phyloP scores from a whole-genome alignment of 495 filamentous ascomycete genomes.

The Aspergillus indologenus region DNA sequence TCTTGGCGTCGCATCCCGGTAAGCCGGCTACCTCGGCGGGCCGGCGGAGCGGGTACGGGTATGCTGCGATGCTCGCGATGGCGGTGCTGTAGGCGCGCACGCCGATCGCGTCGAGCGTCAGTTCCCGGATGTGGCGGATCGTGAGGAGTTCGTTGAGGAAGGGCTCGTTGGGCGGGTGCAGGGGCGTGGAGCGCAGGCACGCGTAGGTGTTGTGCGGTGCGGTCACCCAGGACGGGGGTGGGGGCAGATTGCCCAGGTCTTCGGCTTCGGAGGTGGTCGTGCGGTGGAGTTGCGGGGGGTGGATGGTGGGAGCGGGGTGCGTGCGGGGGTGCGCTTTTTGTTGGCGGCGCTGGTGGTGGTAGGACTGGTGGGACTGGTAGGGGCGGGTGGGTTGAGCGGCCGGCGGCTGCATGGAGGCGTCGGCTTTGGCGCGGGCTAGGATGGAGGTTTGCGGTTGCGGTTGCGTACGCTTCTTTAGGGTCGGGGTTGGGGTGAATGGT shows the following conservation, averaged over 20 bases:
- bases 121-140: conserved; percentile 65
- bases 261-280: conserved; percentile 75
- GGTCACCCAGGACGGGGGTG: conserved; percentile 69
- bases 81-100: conserved; percentile 84
- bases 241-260: conserved; percentile 44
- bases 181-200: conserved; percentile 75
- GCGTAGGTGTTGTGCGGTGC: conserved; percentile 60
- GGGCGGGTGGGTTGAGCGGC: not conserved
- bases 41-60: conserved; percentile 60
- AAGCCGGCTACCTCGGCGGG: conserved; percentile 63
- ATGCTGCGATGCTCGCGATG: conserved; percentile 80
- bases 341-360: conserved; percentile 9
- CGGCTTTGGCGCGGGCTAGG: conserved; percentile 52
- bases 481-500: conserved; percentile 3
- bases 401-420: conserved; percentile 32
- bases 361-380: conserved; percentile 11
- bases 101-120: conserved; percentile 73
- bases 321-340: conserved; percentile 13
- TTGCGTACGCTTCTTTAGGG: no score
- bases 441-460: conserved; percentile 33
- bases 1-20: conserved; percentile 80
- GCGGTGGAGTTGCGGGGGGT: conserved; percentile 50
- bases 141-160: conserved; percentile 77
- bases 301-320: conserved; percentile 16
- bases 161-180: conserved; percentile 64